A percentile compares a stretch with the other conserved stretches of the same genome.
phyloP scores from a whole-genome alignment of 345 rosid genomes.

The Eucalyptus sp. region DNA sequence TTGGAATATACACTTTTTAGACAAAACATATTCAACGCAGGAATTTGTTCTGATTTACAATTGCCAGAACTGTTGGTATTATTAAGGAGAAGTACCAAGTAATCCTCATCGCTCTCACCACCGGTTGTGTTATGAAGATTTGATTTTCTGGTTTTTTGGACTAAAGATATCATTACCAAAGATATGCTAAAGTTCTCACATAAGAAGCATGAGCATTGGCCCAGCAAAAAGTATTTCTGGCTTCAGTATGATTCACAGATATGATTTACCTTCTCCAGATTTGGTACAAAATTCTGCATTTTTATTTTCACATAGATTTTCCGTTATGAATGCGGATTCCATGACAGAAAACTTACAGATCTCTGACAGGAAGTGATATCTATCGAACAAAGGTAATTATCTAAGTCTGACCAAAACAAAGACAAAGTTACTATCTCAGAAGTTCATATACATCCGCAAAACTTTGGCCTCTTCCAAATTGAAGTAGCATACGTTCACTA shows the following conservation, averaged over 20 bases:
- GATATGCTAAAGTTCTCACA: neutral
- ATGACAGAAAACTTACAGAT: neutral
- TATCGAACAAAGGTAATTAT: neutral
- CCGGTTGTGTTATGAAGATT: neutral
- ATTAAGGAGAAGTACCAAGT: neutral
- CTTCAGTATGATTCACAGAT: neutral
- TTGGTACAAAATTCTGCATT: neutral
- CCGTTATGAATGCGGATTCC: neutral
- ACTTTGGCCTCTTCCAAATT: neutral
- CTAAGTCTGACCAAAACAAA: neutral
- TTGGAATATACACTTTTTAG: neutral
- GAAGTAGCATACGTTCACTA: neutral
- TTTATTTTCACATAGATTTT: neutral
- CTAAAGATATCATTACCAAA: neutral
- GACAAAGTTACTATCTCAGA: neutral
- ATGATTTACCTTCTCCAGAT: neutral
- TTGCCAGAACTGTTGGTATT: neutral
- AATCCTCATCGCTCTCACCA: neutral
- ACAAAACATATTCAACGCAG: too few relatives aligned
- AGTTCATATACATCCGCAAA: neutral
- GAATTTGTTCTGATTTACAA: too few relatives aligned
- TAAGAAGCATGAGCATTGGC: neutral
- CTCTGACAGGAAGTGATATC: neutral
- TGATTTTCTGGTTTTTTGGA: neutral
- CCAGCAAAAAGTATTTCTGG: neutral